Evolutionary conservation across 140 eudicot species (phyloP), one percentile per base, ranked within the genome.

Genomic region (Oenanthe javanica): DNA sequence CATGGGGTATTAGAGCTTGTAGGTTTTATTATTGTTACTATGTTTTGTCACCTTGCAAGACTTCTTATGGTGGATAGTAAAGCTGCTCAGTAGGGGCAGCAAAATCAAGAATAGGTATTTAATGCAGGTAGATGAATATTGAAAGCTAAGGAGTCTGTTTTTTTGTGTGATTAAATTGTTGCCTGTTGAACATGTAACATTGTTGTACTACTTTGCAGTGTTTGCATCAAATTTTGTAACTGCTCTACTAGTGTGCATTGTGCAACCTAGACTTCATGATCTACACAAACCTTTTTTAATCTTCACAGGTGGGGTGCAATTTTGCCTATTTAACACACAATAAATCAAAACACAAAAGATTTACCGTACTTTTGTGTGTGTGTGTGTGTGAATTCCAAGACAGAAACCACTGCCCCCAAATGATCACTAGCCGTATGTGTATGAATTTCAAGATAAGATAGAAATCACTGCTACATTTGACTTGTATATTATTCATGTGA

Each of bases 51-150:
- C n/a, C 57, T 54, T 77, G 70, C 48, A 36, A 11, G 67, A 57
- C 72, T 57, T 38, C 42, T 82, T 49, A n/a, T 83, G 67, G 75
- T 43, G 18, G 50, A 51, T 52, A 38, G 25, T 74, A 78, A 75
- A 83, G 79, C 66, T 78, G 82, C 75, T 25, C 67, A 49, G 76
- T 71, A 71, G 49, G 69, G 47, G 23, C 76, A 40, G 77, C 36
- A 48, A 59, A 73, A 79, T 73, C 80, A 83, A 79, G 83, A 59
- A 73, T 23, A 70, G 80, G 83, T 69, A 79, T 57, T 83, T 79
- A 83, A 51, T 83, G 77, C 77, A 79, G 45, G 54, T 64, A 25
- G 52, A 38, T 55, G 50, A 52, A 51, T 45, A 54, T 27, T 52
- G 48, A 77, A 51, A 40, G 80, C 80, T 14, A 59, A 73, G 27